phyloP scores from a whole-genome alignment of 2,329 filamentous ascomycete genomes.

The Fusarium protoensiforme region DNA sequence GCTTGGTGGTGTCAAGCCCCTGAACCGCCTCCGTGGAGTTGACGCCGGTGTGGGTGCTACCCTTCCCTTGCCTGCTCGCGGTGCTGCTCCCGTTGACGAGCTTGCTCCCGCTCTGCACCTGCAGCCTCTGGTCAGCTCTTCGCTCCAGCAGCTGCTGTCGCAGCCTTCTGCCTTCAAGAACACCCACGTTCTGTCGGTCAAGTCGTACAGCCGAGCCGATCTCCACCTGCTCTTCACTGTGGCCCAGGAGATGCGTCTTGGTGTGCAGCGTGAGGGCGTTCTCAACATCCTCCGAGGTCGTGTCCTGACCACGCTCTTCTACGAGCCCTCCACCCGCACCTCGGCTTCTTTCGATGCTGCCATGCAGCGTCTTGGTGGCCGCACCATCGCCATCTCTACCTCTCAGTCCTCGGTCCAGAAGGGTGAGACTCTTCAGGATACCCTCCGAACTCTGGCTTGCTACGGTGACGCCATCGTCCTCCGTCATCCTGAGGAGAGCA shows the following conservation, averaged over 20 bases:
- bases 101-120: conserved; percentile 59
- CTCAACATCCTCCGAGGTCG: conserved; percentile 87
- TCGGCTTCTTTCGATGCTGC: conserved; percentile 96
- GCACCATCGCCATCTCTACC: conserved; percentile 84
- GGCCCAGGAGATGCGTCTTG: conserved; percentile 96
- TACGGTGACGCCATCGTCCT: conserved; percentile 97
- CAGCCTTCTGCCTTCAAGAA: conserved; percentile 86
- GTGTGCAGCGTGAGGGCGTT: conserved; percentile 91
- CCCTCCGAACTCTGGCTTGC: conserved; percentile 90
- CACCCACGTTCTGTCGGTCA: conserved; percentile 90
- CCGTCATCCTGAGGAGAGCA: conserved; percentile 86
- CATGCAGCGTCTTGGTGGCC: conserved; percentile 96
- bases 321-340: conserved; percentile 95
- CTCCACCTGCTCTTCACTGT: conserved; percentile 95
- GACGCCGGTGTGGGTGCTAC: conserved; percentile 34
- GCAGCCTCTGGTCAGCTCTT: conserved; percentile 65
- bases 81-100: conserved; percentile 53
- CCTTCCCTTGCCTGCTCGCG: conserved; percentile 35
- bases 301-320: conserved; percentile 93
- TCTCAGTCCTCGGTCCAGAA: conserved; percentile 90
- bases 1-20: conserved; percentile 44
- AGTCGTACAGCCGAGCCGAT: conserved; percentile 87
- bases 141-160: conserved; percentile 78
- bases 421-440: conserved; percentile 93
- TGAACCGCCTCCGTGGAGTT: conserved; percentile 46